These are phyloP conservation scores for Suhomyces ambrosiae DNA, from an alignment of 1,139 yeast genomes.

Conservation along the genomic window DNA sequence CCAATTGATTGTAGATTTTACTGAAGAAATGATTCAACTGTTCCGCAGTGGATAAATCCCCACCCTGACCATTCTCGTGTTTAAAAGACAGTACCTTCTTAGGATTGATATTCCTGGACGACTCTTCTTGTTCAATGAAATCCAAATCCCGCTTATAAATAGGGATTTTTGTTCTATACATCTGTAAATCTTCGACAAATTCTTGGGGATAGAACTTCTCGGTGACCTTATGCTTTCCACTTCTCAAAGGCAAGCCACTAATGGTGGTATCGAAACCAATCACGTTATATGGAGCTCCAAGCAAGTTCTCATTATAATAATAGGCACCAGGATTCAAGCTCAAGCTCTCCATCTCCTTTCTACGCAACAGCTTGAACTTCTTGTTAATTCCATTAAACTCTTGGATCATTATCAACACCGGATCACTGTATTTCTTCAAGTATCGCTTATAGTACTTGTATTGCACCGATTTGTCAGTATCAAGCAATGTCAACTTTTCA, in stretches of 20 bases:
- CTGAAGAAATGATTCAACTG: slow-evolving; percentile 17
- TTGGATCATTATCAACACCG: slow-evolving; percentile 35
- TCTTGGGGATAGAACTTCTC: slow-evolving; percentile 39
- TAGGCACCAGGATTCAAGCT: slow-evolving; percentile 32
- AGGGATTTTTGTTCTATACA: slow-evolving; percentile 34
- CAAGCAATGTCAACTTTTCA: slow-evolving; percentile 34
- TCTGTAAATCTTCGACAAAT: slow-evolving; percentile 43
- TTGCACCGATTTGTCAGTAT: slow-evolving; percentile 43
- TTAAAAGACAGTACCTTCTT: slow-evolving; percentile 13
- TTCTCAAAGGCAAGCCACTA: slow-evolving; percentile 43
- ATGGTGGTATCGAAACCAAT: slow-evolving; percentile 47
- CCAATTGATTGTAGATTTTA: slow-evolving; percentile 27
- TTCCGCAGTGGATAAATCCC: slow-evolving; percentile 8
- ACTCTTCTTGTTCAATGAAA: slow-evolving; percentile 35
- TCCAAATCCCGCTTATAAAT: slow-evolving; percentile 44
- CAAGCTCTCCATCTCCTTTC: slow-evolving; percentile 36
- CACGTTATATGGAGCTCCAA: slow-evolving; percentile 43
- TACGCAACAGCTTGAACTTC: slow-evolving; percentile 39
- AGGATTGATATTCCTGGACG: slow-evolving; percentile 26
- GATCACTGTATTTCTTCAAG: slow-evolving; percentile 37
- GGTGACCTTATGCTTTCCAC: slow-evolving; percentile 24
- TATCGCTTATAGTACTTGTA: slow-evolving; percentile 40
- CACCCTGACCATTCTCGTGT: slow-evolving; percentile 4
- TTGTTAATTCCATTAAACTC: slow-evolving; percentile 40
- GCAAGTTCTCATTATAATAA: slow-evolving; percentile 33